Conservation (phyloP, 768 basidiomycete species). For the Xerocomellus chrysenteron region DNA sequence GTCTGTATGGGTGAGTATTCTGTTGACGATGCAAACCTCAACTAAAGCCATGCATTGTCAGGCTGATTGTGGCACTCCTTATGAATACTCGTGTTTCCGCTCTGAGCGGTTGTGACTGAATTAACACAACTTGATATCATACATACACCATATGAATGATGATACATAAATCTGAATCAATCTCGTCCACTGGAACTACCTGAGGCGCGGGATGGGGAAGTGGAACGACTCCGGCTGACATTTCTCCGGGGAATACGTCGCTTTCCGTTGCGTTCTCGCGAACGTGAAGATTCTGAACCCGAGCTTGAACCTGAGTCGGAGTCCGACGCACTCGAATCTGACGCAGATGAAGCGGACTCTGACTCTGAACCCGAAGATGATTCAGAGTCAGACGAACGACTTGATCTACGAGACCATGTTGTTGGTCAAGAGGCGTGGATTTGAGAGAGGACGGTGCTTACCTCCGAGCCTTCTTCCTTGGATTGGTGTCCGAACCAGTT, state of each 20-base stretch:
- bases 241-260: constrained; percentile 37
- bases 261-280: constrained; percentile 41
- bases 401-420: constrained; percentile 29
- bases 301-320: constrained; percentile 42
- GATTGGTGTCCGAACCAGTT: constrained; percentile 29
- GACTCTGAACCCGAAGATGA: constrained; percentile 32
- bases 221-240: constrained; percentile 24
- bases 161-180: constrained; percentile 12
- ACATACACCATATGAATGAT: constrained; percentile 13
- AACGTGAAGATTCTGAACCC: constrained; percentile 45
- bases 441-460: constrained; percentile 34
- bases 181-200: constrained; percentile 11
- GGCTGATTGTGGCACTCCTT: constrained; percentile 85
- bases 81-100: constrained; percentile 79
- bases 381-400: constrained; percentile 28
- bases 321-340: constrained; percentile 47
- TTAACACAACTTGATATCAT: constrained; percentile 4
- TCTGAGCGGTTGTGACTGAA: constrained; percentile 26
- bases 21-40: not conserved
- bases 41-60: constrained; percentile 22
- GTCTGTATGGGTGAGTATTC: constrained; percentile 71
- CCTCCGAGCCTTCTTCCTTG: constrained; percentile 38
- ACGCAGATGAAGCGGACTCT: constrained; percentile 16
- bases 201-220: constrained; percentile 20
- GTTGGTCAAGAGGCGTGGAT: not conserved